Conservation (phyloP, 1,139 yeast genomes). For the Meyerozyma athensensis region DNA sequence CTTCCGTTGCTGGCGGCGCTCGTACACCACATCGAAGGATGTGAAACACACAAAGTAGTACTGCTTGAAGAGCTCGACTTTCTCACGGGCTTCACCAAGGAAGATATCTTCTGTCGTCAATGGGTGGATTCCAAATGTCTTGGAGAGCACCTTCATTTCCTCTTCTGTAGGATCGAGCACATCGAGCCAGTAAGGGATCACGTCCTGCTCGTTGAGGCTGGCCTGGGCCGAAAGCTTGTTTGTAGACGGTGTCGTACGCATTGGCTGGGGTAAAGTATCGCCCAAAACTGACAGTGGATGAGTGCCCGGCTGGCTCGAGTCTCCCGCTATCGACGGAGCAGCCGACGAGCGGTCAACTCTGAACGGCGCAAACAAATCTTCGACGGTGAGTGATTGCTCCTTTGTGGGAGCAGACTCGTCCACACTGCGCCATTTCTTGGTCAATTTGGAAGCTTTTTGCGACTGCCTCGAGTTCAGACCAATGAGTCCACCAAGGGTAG, state of each 20-base stretch:
- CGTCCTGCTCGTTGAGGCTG: conserved; percentile 5
- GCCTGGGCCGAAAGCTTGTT: not conserved
- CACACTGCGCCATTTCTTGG: conserved; percentile 16
- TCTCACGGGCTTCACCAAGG: conserved; percentile 90
- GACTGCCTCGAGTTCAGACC: conserved; percentile 14
- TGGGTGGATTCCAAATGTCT: conserved; percentile 93
- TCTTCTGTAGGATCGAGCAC: conserved; percentile 91
- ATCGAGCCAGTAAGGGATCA: conserved; percentile 82
- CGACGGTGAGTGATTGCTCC: conserved; percentile 13
- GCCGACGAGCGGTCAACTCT: conserved; percentile 13
- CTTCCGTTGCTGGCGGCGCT: conserved; percentile 48
- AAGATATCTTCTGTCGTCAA: conserved; percentile 94
- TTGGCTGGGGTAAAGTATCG: not conserved
- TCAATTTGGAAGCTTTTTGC: conserved; percentile 9
- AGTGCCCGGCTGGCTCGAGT: conserved; percentile 6
- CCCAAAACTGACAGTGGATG: conserved; percentile 6
- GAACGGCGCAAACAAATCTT: conserved; percentile 30
- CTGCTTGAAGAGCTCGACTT: conserved; percentile 84
- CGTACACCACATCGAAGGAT: conserved; percentile 83
- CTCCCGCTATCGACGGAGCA: conserved; percentile 12
- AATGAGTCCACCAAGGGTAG: conserved; percentile 77
- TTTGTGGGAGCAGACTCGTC: conserved; percentile 5
- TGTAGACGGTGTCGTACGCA: conserved; percentile 4
- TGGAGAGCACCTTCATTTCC: conserved; percentile 89
- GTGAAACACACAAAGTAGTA: conserved; percentile 92